phyloP scores from a whole-genome alignment of 129 eudicot genomes.

The Pseudognaphalium luteoalbum region DNA sequence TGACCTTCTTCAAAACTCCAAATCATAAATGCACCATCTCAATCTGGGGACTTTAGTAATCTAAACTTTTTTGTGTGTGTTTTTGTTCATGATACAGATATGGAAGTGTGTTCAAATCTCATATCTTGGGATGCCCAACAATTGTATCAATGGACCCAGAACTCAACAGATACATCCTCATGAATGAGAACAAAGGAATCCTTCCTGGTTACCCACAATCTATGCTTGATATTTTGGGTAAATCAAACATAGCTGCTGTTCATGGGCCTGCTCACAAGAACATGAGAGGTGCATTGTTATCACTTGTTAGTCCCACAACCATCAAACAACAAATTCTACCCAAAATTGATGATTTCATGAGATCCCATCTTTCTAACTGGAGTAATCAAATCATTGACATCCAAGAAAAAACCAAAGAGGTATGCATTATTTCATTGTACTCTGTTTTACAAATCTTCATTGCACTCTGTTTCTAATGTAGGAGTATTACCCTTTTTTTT shows the following conservation, averaged over 20 bases:
- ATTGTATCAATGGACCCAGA: slow-evolving; percentile 97
- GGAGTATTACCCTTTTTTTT: slow-evolving; percentile 2
- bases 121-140: slow-evolving; percentile 91
- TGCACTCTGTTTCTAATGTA: slow-evolving; percentile 19
- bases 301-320: slow-evolving; percentile 78
- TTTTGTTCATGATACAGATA: slow-evolving; percentile 41
- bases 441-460: background rate
- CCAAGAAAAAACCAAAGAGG: slow-evolving; percentile 98
- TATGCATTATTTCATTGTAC: slow-evolving; percentile 21
- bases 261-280: slow-evolving; percentile 95
- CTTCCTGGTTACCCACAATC: slow-evolving; percentile 98
- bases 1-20: slow-evolving; percentile 27
- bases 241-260: slow-evolving; percentile 98
- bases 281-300: slow-evolving; percentile 96
- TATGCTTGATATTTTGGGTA: slow-evolving; percentile 94
- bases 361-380: slow-evolving; percentile 84
- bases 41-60: background rate
- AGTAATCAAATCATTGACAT: slow-evolving; percentile 67
- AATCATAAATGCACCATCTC: slow-evolving; percentile 30
- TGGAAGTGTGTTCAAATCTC: slow-evolving; percentile 89
- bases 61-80: background rate
- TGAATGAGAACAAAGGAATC: slow-evolving; percentile 85
- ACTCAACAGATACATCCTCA: slow-evolving; percentile 73
- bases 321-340: slow-evolving; percentile 76
- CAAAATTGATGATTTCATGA: slow-evolving; percentile 85